A percentile compares a stretch with the other conserved stretches of the same genome.
phyloP scores from a whole-genome alignment of 305 asterid genomes.

The Rubia balearica region DNA sequence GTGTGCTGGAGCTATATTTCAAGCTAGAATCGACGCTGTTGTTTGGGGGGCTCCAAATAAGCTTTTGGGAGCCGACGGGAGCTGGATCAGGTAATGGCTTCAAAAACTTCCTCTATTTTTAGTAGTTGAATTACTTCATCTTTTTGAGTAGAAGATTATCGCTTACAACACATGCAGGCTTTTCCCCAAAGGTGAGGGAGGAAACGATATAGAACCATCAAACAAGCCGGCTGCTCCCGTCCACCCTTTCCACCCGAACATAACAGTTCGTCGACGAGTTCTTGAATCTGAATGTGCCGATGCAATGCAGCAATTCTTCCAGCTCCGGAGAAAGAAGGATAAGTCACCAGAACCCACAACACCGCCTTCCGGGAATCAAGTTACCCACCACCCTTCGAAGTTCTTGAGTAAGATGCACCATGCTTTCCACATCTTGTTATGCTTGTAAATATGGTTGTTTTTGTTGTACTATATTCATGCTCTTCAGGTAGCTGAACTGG shows the following conservation, averaged over 20 bases:
- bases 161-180: constrained; percentile 46
- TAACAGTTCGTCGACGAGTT: constrained; percentile 64
- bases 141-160: neutral
- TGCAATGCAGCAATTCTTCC: constrained; percentile 89
- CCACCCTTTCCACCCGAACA: constrained; percentile 95
- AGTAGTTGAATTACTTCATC: neutral
- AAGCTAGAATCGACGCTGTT: constrained; percentile 82
- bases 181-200: constrained; percentile 67
- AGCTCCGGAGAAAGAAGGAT: constrained; percentile 63
- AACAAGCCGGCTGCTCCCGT: constrained; percentile 76
- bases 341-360: constrained; percentile 37
- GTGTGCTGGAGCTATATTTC: constrained; percentile 99
- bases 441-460: constrained; percentile 27
- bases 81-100: constrained; percentile 85
- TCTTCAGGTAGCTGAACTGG: neutral
- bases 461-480: neutral
- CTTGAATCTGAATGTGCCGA: constrained; percentile 79
- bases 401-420: constrained; percentile 63
- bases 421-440: constrained; percentile 56
- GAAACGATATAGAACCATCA: constrained; percentile 34
- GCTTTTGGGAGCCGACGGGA: constrained; percentile 99
- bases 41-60: constrained; percentile 99
- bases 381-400: constrained; percentile 49
- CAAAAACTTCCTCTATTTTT: neutral
- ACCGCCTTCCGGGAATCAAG: constrained; percentile 55